Base-by-base conservation (phyloP, 140 eudicot species). In the Flaveria floridana region DNA sequence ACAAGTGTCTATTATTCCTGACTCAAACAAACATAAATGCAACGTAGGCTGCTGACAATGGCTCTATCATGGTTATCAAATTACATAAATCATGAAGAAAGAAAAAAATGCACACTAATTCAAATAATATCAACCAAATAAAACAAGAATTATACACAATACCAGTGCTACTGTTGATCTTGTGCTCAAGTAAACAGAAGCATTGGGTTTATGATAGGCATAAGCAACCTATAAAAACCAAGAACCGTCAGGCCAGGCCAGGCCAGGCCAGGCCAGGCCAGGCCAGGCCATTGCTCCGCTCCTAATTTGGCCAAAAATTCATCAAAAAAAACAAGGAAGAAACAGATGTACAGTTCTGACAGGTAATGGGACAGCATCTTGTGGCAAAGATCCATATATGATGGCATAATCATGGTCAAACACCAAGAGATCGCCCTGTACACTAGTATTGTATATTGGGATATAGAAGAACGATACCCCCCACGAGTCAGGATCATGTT, bases 71-170 rank as follows among this genome's bases (percentile, higher is more conserved):
- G 70, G 50, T 65, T 37, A 65, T 65, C 20, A 3, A 37, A 65
- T 65, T 65, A 65, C 70, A 65, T 18, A 41, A 18, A 65, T 65
- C 50, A 65, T 34, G 53, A 65, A 39, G 9, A 41, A 34, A 66
- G 41, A 41, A 61, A 41, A 61, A 61, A 61, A 44, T 5, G 42
- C 71, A 66, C 71, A 66, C 71, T 66, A 41, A 18, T 66, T 66
- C 71, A 41, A 39, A 66, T 41, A 66, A 72, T 65, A 80, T 73
- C 70, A 64, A 80, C 53, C 81, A 80, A 69, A 80, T 52, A 53
- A 70, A 70, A 80, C 73, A 75, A 80, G 74, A 80, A 80, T 75
- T 80, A 80, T 80, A 80, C 84, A 80, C 84, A 80, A 80, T 23
- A 75, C 68, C 78, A 69, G 56, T 65, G 80, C 80, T 70, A 80